These are phyloP conservation scores for Sarocladium oryzae DNA, from an alignment of 2,329 filamentous ascomycete species.

Conservation along the genomic window DNA sequence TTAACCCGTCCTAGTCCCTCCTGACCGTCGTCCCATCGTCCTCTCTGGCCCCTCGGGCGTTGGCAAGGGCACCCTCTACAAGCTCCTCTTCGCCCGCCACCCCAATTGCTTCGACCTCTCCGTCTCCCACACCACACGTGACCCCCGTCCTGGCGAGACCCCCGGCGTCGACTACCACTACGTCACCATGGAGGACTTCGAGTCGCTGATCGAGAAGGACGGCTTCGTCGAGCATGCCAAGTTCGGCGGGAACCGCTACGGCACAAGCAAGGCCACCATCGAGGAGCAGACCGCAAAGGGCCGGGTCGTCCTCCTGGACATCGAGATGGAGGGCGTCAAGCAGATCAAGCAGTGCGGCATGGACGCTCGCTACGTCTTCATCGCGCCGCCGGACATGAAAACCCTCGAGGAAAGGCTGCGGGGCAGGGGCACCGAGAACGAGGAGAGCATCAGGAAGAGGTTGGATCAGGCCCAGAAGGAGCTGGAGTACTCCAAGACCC, in stretches of 20 bases:
- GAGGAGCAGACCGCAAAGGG: conserved; percentile 65
- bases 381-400: conserved; percentile 71
- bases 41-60: conserved; percentile 76
- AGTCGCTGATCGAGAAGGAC: conserved; percentile 56
- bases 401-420: conserved; percentile 68
- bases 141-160: conserved; percentile 66
- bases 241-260: conserved; percentile 83
- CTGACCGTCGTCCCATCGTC: conserved; percentile 59
- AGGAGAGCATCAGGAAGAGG: conserved; percentile 63
- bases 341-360: conserved; percentile 76
- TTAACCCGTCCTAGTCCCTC: neutral
- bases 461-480: conserved; percentile 67
- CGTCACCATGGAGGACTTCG: conserved; percentile 59
- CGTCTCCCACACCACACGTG: conserved; percentile 72
- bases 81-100: conserved; percentile 56
- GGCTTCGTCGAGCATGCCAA: conserved; percentile 82
- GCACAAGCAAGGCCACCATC: conserved; percentile 75
- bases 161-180: conserved; percentile 80
- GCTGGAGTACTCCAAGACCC: conserved; percentile 63
- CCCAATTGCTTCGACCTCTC: conserved; percentile 47
- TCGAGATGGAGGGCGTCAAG: conserved; percentile 97
- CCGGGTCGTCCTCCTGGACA: conserved; percentile 78
- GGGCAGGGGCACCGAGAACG: conserved; percentile 70
- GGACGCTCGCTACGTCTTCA: conserved; percentile 75
- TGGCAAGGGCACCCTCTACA: conserved; percentile 76